Conservation (phyloP, 2,329 filamentous ascomycete genomes). For the Pseudonectria buxi region DNA sequence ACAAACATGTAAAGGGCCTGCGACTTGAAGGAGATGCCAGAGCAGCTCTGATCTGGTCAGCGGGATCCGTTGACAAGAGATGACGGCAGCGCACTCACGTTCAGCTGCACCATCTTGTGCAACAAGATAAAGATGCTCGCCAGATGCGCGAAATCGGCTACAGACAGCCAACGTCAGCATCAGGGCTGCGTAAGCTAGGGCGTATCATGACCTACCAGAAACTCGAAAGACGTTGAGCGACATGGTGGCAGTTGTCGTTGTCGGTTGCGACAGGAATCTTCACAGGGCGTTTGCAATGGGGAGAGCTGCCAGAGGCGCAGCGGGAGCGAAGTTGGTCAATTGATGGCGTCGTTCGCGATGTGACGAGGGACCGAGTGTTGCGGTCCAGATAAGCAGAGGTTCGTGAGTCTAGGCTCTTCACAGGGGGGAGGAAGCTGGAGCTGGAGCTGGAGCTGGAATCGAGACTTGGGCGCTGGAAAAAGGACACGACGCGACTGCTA, state of each 20-base stretch:
- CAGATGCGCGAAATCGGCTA: constrained; percentile 93
- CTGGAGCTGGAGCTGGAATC: constrained; percentile 14
- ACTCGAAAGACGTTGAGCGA: constrained; percentile 53
- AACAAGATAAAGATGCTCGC: constrained; percentile 89
- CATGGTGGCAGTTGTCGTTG: constrained; percentile 28
- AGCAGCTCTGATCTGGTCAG: constrained; percentile 66
- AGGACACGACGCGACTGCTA: constrained; percentile 27
- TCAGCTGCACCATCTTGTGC: constrained; percentile 92
- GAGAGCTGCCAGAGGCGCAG: constrained; percentile 15
- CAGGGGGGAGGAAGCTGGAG: constrained; percentile 19
- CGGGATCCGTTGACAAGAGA: constrained; percentile 9
- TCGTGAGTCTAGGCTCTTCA: constrained; percentile 5
- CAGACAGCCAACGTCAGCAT: constrained; percentile 16
- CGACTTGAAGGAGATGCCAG: constrained; percentile 97
- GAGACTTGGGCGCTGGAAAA: constrained; percentile 16
- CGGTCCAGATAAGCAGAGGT: constrained; percentile 8
- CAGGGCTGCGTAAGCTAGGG: constrained; percentile 1
- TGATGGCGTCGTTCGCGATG: constrained; percentile 9
- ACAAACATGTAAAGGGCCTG: constrained; percentile 92
- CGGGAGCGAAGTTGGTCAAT: constrained; percentile 5
- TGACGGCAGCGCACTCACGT: constrained; percentile 49
- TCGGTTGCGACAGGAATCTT: constrained; percentile 9
- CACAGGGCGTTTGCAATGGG: constrained; percentile 2
- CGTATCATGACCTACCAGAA: constrained; percentile 36
- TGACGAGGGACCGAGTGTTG: background rate